phyloP scores from a whole-genome alignment of 768 basidiomycete genomes.

The Termitomyces sp. region DNA sequence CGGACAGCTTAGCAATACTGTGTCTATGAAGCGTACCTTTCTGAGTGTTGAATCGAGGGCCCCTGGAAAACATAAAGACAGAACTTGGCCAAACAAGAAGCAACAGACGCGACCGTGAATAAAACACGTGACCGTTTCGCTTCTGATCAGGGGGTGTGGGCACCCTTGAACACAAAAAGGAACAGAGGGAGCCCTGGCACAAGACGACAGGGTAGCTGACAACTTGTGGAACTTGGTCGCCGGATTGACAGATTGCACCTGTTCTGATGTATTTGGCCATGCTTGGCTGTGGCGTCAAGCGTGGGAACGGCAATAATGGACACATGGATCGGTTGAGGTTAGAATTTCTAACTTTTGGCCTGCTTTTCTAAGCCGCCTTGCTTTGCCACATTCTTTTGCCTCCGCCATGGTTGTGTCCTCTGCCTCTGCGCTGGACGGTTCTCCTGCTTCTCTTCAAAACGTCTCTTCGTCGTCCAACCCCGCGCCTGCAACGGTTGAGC shows the following conservation, averaged over 20 bases:
- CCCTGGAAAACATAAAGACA: slow-evolving; percentile 38
- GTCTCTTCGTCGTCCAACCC: slow-evolving; percentile 5
- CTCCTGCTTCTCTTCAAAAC: background rate
- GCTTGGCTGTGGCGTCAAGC: slow-evolving; percentile 9
- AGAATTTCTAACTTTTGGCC: slow-evolving; percentile 8
- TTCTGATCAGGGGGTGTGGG: too few relatives aligned
- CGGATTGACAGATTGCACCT: background rate
- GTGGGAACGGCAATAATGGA: slow-evolving; percentile 11
- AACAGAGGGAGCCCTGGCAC: too few relatives aligned
- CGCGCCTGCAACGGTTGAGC: background rate
- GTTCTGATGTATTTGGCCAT: background rate
- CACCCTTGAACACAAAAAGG: too few relatives aligned
- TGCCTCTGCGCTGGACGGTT: slow-evolving; percentile 5
- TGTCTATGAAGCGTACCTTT: slow-evolving; percentile 24
- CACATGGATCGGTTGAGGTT: slow-evolving; percentile 13
- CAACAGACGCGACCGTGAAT: slow-evolving; percentile 15
- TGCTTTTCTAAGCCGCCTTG: background rate
- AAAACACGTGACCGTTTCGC: slow-evolving; percentile 9
- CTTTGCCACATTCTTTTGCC: background rate
- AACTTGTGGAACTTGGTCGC: too few relatives aligned
- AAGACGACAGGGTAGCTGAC: too few relatives aligned
- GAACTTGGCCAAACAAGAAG: slow-evolving; percentile 8
- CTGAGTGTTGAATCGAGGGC: slow-evolving; percentile 36
- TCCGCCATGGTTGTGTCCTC: slow-evolving; percentile 12
- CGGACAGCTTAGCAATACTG: too few relatives aligned